Evolutionary conservation across 805 yeast species (phyloP).

Genomic region (Maudiozyma turicensis): DNA sequence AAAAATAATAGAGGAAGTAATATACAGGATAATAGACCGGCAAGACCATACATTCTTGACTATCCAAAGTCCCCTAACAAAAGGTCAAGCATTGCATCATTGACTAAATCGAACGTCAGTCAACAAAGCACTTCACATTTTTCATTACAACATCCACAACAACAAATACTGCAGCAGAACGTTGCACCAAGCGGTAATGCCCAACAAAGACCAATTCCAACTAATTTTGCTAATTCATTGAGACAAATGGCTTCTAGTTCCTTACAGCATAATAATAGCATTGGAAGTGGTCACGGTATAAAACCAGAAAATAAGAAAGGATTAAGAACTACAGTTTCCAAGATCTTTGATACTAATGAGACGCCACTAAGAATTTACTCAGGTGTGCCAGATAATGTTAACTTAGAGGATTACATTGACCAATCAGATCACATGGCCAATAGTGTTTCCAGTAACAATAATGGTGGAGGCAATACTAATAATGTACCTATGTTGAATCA

Average conservation of each 20-base stretch:
- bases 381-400: conserved; percentile 54
- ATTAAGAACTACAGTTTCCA: conserved; percentile 59
- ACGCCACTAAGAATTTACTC: conserved; percentile 65
- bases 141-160: conserved; percentile 1
- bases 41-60: conserved; percentile 17
- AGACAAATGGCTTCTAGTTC: conserved; percentile 8
- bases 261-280: neutral
- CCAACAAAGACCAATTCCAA: neutral
- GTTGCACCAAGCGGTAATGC: neutral
- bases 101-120: conserved; percentile 5
- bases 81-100: conserved; percentile 15
- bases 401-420: conserved; percentile 36
- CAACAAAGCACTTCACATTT: neutral
- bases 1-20: conserved; percentile 1
- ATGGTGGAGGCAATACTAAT: neutral
- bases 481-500: neutral
- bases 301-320: conserved; percentile 24
- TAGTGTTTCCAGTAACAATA: conserved; percentile 4
- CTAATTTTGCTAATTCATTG: conserved; percentile 11
- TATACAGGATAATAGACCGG: conserved; percentile 15
- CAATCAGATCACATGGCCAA: conserved; percentile 26
- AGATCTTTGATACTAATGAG: conserved; percentile 63
- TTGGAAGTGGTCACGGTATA: neutral
- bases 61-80: conserved; percentile 22
- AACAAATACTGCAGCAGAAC: neutral